Percentiles rank a stretch among this genome's conserved stretches.
These are phyloP conservation scores for Hyaloscypha variabilis DNA, from an alignment of 495 filamentous ascomycete species.

Conservation along the genomic window DNA sequence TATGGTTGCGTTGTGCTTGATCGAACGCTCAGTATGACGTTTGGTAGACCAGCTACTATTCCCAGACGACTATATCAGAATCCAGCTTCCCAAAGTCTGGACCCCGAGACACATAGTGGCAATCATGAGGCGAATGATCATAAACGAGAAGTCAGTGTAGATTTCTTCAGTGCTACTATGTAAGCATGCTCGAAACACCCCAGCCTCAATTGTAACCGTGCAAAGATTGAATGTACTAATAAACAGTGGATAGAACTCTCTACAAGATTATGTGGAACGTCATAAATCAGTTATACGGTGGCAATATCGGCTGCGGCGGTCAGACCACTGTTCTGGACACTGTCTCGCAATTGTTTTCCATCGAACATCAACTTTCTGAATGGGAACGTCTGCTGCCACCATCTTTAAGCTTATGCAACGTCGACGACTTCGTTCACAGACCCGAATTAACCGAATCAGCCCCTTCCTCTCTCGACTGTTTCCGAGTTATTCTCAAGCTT, in stretches of 20 bases:
- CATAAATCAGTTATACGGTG: too few species aligned
- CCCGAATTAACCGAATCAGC: neutral
- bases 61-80: constrained; percentile 39
- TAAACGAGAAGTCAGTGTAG: too few species aligned
- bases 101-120: neutral
- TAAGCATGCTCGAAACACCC: too few species aligned
- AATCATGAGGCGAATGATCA: too few species aligned
- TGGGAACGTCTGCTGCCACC: constrained; percentile 17
- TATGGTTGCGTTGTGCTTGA: constrained; percentile 44
- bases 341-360: neutral
- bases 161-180: too few species aligned
- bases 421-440: constrained; percentile 5
- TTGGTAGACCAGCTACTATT: constrained; percentile 41
- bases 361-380: constrained; percentile 10
- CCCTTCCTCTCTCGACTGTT: constrained; percentile 8
- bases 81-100: constrained; percentile 28
- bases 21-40: constrained; percentile 45
- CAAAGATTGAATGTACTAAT: too few species aligned
- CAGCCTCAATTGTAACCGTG: too few species aligned
- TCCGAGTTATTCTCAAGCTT: constrained; percentile 36
- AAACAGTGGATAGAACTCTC: too few species aligned
- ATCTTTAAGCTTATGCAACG: neutral
- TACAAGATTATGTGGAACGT: neutral
- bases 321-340: neutral
- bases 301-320: too few species aligned